Base-by-base conservation (phyloP, 805 yeast genomes). In the Candida krabiensis region DNA sequence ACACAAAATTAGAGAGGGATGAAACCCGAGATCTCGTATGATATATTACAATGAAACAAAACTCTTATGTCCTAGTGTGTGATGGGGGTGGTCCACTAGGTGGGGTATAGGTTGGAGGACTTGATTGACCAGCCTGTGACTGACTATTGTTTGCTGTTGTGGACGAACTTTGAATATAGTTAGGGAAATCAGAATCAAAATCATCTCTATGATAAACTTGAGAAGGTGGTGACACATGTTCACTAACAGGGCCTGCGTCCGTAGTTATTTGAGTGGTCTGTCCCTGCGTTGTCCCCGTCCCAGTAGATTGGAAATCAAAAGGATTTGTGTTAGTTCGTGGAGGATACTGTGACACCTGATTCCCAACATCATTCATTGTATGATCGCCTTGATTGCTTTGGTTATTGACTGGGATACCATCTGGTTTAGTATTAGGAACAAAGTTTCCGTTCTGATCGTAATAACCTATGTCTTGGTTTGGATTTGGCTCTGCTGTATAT, bases 391-490 rank as follows among this genome's bases (percentile, higher is more conserved):
- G 37, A 9, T 27, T 21, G 18, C 3, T 26, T 7, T 16, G 31
- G 9, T 31, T 35, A 27, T 28, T 27, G 17, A 12, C 22, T 14
- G 26, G 19, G 11, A n/a, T 27, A 9, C 30, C 41, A n/a, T 64
- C 63, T 23, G 58, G 51, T 8, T 63, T 46, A 22, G 33, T 23
- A 31, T 49, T 47, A 3, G 60, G 72, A 26, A 62, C 49, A 47
- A 73, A 74, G 37, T 57, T 67, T 25, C 88, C 96, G 23, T 69
- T 58, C 24, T 63, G 64, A 56, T 86, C 93, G 51, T 85, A 86
- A 57, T 75, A 82, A 0, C 95, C 96, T 56, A 84, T 76, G 56
- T 89, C 96, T 33, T 61, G 65, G 32, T 75, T 70, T 19, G 80
- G 86, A 45, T 80, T 80, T 0, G 89, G 80, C 12, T 68, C 62